Evolutionary conservation across 306 rosid genomes (phyloP).

Genomic region (Psophocarpus tetragonolobus): DNA sequence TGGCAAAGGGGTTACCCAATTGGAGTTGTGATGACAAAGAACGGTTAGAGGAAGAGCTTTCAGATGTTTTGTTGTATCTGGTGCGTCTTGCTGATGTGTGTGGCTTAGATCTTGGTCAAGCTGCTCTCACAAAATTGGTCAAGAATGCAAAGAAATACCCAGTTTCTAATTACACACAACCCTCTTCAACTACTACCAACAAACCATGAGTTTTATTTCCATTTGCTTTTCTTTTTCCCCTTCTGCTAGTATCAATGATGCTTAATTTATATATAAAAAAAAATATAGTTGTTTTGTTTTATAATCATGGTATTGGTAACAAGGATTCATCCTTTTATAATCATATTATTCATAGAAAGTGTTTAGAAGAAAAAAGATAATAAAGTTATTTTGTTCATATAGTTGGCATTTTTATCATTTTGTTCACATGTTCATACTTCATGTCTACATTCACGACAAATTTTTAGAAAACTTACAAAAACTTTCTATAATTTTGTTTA

Average conservation of each 20-base stretch:
- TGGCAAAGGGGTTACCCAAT: constrained; percentile 71
- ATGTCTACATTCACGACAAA: no score
- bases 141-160: constrained; percentile 76
- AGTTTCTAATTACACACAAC: constrained; percentile 27
- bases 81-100: constrained; percentile 75
- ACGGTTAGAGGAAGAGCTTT: constrained; percentile 74
- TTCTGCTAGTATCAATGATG: neutral
- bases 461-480: no score
- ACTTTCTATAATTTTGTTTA: no score
- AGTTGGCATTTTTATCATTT: no score
- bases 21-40: constrained; percentile 75
- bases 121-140: constrained; percentile 63
- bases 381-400: no score
- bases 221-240: neutral
- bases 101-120: constrained; percentile 76
- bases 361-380: no score
- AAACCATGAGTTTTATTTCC: neutral
- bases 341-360: no score
- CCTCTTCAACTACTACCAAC: constrained; percentile 28
- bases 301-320: no score
- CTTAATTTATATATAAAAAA: no score
- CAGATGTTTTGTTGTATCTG: constrained; percentile 73
- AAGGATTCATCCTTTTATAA: no score
- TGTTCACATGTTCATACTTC: no score
- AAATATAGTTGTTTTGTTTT: no score